phyloP scores from a whole-genome alignment of 1,139 yeast species.

The Yamadazyma spencermartinsiae region DNA sequence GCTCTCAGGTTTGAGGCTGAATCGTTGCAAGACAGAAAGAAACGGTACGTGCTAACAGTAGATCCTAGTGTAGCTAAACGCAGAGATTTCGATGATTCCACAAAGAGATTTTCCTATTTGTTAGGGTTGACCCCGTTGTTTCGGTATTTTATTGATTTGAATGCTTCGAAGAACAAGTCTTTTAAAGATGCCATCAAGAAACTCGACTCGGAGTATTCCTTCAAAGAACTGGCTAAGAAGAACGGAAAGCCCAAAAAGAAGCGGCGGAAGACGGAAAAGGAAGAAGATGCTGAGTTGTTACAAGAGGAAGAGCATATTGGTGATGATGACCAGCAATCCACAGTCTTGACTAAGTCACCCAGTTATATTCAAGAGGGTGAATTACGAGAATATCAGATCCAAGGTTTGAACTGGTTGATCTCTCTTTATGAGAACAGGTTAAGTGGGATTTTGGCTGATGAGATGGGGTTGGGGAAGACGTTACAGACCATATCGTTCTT shows the following conservation, averaged over 20 bases:
- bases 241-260: slow-evolving; percentile 16
- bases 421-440: slow-evolving; percentile 45
- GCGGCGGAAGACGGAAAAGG: slow-evolving; percentile 77
- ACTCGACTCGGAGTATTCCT: slow-evolving; percentile 38
- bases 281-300: slow-evolving; percentile 87
- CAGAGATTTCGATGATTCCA: slow-evolving; percentile 67
- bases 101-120: slow-evolving; percentile 77
- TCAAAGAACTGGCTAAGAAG: slow-evolving; percentile 20
- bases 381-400: slow-evolving; percentile 72
- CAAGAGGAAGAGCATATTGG: slow-evolving; percentile 64
- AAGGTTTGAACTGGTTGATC: slow-evolving; percentile 50
- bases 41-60: slow-evolving; percentile 47
- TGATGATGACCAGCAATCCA: slow-evolving; percentile 50
- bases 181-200: slow-evolving; percentile 53
- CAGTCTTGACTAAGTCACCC: slow-evolving; percentile 80
- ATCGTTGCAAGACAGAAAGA: slow-evolving; percentile 38
- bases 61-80: slow-evolving; percentile 56
- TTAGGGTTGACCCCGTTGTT: slow-evolving; percentile 83
- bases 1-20: slow-evolving; percentile 8
- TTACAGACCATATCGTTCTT: slow-evolving; percentile 59
- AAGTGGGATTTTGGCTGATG: slow-evolving; percentile 50
- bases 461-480: slow-evolving; percentile 53
- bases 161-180: slow-evolving; percentile 71
- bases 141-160: slow-evolving; percentile 81
- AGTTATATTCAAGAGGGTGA: slow-evolving; percentile 61